Percentiles rank a stretch among this genome's conserved stretches.
Conservation (phyloP, 2,329 filamentous ascomycete species). For the Aspergillus arachidicola region DNA sequence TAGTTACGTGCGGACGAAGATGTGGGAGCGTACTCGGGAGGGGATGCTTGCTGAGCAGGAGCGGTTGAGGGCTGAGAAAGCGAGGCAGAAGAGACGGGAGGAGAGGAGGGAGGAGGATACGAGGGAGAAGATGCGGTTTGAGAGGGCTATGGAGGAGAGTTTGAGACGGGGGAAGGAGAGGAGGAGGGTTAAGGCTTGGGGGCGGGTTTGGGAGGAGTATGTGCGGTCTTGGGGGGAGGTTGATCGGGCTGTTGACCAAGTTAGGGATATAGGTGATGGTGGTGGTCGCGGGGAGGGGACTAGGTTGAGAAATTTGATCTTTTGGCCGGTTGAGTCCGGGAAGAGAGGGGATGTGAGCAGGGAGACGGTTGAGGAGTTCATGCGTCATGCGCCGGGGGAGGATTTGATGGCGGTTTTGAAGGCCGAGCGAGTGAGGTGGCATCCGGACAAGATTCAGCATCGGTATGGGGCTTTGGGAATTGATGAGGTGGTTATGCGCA, state of each 20-base stretch:
- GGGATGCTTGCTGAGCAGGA: slow-evolving; percentile 78
- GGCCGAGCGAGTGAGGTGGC: slow-evolving; percentile 87
- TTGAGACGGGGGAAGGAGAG: slow-evolving; percentile 68
- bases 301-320: slow-evolving; percentile 49
- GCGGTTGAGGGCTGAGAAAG: slow-evolving; percentile 57
- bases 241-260: slow-evolving; percentile 24
- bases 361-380: slow-evolving; percentile 69
- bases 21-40: slow-evolving; percentile 95
- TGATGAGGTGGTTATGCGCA: slow-evolving; percentile 70
- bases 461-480: slow-evolving; percentile 71
- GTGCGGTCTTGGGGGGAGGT: slow-evolving; percentile 62
- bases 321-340: slow-evolving; percentile 75
- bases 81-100: slow-evolving; percentile 49
- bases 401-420: slow-evolving; percentile 63
- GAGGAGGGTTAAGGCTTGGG: slow-evolving; percentile 48
- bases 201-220: slow-evolving; percentile 68
- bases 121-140: slow-evolving; percentile 48
- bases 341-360: slow-evolving; percentile 59
- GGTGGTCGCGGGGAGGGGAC: background rate
- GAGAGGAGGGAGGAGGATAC: slow-evolving; percentile 31
- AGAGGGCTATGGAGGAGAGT: slow-evolving; percentile 69
- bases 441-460: slow-evolving; percentile 97
- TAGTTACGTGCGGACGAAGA: slow-evolving; percentile 77
- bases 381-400: slow-evolving; percentile 56
- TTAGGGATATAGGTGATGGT: slow-evolving; percentile 7